These are phyloP conservation scores for Microdochium trichocladiopsis DNA, from an alignment of 2,329 filamentous ascomycete genomes.

Conservation along the genomic window DNA sequence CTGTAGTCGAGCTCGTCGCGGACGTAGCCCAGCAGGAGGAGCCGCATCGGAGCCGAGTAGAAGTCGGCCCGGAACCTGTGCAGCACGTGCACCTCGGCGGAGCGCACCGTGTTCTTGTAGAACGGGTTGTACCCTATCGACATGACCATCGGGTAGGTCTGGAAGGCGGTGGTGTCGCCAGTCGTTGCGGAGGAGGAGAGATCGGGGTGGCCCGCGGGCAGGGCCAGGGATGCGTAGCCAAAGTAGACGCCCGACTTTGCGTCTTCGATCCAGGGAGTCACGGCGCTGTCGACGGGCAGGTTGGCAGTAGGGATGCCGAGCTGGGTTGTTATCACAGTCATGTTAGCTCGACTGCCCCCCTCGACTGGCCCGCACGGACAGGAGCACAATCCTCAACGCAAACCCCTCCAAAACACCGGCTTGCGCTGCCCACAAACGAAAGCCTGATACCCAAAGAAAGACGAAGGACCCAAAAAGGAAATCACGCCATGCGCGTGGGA, in stretches of 20 bases:
- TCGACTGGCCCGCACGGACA: no score
- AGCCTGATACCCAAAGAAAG: no score
- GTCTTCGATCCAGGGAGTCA: constrained; percentile 52
- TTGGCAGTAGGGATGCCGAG: constrained; percentile 97
- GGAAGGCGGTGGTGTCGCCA: constrained; percentile 12
- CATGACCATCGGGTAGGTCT: constrained; percentile 81
- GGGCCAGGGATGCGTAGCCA: constrained; percentile 74
- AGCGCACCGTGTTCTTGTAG: constrained; percentile 84
- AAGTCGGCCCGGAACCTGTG: constrained; percentile 74
- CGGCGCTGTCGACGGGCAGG: constrained; percentile 63
- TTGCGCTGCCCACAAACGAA: no score
- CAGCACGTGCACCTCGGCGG: constrained; percentile 86
- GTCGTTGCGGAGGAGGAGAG: constrained; percentile 9
- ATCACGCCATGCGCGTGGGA: no score
- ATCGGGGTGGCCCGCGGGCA: constrained; percentile 42
- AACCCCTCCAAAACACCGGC: no score
- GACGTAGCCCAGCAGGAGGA: constrained; percentile 81
- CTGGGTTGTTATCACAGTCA: constrained; percentile 37
- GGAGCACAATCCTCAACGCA: no score
- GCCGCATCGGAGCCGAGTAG: constrained; percentile 72
- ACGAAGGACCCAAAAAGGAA: no score
- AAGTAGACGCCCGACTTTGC: constrained; percentile 84
- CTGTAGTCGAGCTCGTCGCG: constrained; percentile 86
- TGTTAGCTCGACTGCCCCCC: no score
- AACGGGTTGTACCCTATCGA: constrained; percentile 96